These are phyloP conservation scores for Nicotiana tabacum DNA, from an alignment of 257 asterid species.

Conservation along the genomic window DNA sequence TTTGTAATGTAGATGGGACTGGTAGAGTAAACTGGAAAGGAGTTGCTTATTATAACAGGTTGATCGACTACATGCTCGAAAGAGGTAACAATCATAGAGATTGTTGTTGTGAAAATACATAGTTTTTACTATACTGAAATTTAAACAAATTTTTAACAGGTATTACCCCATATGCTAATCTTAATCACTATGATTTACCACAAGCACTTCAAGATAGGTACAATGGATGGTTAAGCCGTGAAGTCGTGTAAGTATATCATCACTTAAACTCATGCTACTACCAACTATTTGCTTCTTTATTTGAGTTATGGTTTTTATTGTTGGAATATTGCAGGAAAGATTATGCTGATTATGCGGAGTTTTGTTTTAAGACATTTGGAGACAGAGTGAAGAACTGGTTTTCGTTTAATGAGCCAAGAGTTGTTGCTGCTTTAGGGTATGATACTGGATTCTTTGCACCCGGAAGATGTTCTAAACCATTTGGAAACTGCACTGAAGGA, in stretches of 20 bases:
- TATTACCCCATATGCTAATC: slow-evolving; percentile 80
- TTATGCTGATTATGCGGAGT: slow-evolving; percentile 85
- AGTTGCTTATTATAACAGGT: slow-evolving; percentile 74
- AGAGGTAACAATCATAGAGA: slow-evolving; percentile 35
- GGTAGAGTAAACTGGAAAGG: slow-evolving; percentile 79
- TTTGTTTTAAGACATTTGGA: slow-evolving; percentile 86
- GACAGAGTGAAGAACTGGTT: slow-evolving; percentile 92
- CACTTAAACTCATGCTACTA: neutral
- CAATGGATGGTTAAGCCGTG: slow-evolving; percentile 66
- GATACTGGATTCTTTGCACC: slow-evolving; percentile 80
- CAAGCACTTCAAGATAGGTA: slow-evolving; percentile 85
- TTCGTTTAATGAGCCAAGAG: slow-evolving; percentile 88
- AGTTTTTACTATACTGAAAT: neutral
- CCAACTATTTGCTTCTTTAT: neutral
- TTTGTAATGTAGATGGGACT: slow-evolving; percentile 57
- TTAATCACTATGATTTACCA: slow-evolving; percentile 93
- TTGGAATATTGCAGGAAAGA: slow-evolving; percentile 56
- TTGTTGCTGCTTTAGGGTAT: slow-evolving; percentile 86
- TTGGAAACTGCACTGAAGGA: slow-evolving; percentile 73
- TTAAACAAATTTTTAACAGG: slow-evolving; percentile 34
- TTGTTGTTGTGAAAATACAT: neutral
- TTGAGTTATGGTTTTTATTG: neutral
- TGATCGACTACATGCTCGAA: slow-evolving; percentile 76
- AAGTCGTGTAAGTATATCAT: slow-evolving; percentile 64
- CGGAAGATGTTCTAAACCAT: slow-evolving; percentile 80